A percentile compares a stretch with the other conserved stretches of the same genome.
phyloP scores from a whole-genome alignment of 768 basidiomycete genomes.

The Phylloporus sp. region DNA sequence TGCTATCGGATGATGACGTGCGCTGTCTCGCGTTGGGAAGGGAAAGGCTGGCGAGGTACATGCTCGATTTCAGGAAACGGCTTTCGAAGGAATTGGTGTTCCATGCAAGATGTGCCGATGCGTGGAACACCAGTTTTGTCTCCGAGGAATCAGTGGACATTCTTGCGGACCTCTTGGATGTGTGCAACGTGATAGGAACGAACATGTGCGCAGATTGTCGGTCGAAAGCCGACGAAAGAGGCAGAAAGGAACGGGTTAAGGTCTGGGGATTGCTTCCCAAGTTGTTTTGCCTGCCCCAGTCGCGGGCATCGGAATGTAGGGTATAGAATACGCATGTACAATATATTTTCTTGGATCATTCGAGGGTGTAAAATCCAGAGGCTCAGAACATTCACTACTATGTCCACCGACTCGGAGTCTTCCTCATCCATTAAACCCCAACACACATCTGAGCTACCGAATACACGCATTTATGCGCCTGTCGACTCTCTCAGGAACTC shows the following conservation, averaged over 20 bases:
- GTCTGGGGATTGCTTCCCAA: conserved; percentile 1
- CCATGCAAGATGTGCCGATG: background rate
- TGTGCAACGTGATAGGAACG: background rate
- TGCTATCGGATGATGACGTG: conserved; percentile 3
- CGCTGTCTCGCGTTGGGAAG: background rate
- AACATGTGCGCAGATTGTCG: conserved; percentile 1
- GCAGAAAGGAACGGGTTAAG: background rate
- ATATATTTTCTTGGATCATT: too few relatives aligned
- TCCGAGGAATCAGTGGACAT: background rate
- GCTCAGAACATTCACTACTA: too few relatives aligned
- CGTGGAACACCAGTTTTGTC: background rate
- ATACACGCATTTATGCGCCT: conserved; percentile 18
- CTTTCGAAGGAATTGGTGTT: background rate
- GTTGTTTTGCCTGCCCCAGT: background rate
- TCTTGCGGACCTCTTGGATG: background rate
- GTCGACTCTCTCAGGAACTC: conserved; percentile 26
- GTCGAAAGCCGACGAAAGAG: background rate
- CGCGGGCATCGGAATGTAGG: too few relatives aligned
- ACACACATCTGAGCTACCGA: too few relatives aligned
- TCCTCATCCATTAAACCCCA: too few relatives aligned
- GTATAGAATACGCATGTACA: too few relatives aligned
- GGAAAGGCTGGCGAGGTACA: background rate
- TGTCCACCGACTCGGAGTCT: too few relatives aligned
- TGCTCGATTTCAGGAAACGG: background rate
- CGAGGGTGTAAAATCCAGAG: too few relatives aligned